Conservation (phyloP, 2,329 filamentous ascomycete species). For the Ophiostoma angusticollis region DNA sequence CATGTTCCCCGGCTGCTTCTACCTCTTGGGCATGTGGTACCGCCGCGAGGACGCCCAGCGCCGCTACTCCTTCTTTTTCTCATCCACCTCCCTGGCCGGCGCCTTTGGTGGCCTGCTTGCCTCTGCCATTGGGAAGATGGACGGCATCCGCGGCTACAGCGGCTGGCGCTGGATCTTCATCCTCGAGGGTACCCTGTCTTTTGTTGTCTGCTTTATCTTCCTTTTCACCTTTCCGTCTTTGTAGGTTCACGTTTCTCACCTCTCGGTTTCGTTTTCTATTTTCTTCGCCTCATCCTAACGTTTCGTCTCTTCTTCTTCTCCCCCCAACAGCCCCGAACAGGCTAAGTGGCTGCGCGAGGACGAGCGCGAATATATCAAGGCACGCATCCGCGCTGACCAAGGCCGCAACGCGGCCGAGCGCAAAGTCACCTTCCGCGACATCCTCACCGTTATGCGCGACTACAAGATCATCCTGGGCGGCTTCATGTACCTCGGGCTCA, state of each 20-base stretch:
- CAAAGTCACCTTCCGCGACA: conserved; percentile 44
- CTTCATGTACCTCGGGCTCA: conserved; percentile 70
- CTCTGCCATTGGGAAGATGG: conserved; percentile 81
- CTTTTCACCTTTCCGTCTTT: conserved; percentile 63
- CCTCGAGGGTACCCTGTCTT: conserved; percentile 55
- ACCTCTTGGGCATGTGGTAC: conserved; percentile 83
- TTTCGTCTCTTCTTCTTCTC: too few species aligned
- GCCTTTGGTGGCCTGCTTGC: conserved; percentile 81
- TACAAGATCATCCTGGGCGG: conserved; percentile 61
- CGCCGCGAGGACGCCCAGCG: conserved; percentile 77
- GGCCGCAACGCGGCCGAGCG: conserved; percentile 53
- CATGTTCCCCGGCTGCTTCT: conserved; percentile 64
- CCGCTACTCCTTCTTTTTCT: conserved; percentile 90
- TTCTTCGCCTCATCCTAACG: conserved; percentile 11
- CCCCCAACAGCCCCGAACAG: conserved; percentile 46
- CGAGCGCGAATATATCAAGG: conserved; percentile 53
- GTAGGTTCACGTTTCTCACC: conserved; percentile 18
- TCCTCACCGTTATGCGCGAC: conserved; percentile 55
- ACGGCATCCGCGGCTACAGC: conserved; percentile 50
- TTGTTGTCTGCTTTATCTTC: conserved; percentile 46
- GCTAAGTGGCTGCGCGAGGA: conserved; percentile 60
- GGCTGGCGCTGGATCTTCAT: conserved; percentile 83
- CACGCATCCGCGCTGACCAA: conserved; percentile 54
- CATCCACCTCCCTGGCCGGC: conserved; percentile 62
- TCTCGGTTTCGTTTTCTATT: neutral